These are phyloP conservation scores for Hydnum rufescens DNA, from an alignment of 768 basidiomycete species.

Conservation along the genomic window DNA sequence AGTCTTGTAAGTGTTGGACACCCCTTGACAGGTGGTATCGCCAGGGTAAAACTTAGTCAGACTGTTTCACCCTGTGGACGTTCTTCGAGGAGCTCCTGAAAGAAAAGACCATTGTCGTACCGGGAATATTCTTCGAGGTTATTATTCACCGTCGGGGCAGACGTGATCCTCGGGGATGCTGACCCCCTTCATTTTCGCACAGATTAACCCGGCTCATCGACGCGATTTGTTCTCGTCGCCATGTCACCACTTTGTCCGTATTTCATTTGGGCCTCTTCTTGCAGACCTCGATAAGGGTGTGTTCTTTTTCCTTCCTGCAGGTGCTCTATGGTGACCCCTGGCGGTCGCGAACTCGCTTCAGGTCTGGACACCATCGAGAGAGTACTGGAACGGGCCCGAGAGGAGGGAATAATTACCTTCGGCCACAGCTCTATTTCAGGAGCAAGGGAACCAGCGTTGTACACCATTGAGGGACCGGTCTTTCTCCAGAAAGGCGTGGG, in stretches of 20 bases:
- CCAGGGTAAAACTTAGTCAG: constrained; percentile 1
- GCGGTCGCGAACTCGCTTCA: constrained; percentile 13
- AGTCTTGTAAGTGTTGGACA: constrained; percentile 39
- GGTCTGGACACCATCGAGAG: constrained; percentile 74
- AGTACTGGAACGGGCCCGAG: constrained; percentile 36
- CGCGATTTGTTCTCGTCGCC: constrained; percentile 80
- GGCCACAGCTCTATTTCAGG: constrained; percentile 40
- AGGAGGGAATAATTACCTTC: constrained; percentile 31
- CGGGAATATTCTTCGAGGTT: constrained; percentile 66
- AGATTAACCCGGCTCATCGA: constrained; percentile 31
- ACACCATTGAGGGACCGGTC: background rate
- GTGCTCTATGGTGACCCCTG: background rate
- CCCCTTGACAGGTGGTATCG: background rate
- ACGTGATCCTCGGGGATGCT: constrained; percentile 41
- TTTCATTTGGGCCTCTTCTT: constrained; percentile 71
- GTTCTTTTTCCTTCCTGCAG: background rate
- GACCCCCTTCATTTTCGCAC: too few species aligned
- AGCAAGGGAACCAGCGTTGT: background rate
- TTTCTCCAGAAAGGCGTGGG: background rate
- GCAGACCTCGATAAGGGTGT: constrained; percentile 59
- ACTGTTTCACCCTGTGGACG: constrained; percentile 20
- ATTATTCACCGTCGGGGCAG: constrained; percentile 35
- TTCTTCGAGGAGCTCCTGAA: constrained; percentile 92
- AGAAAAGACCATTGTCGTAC: constrained; percentile 77
- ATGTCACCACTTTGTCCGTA: constrained; percentile 74